Base-by-base conservation (phyloP, 495 filamentous ascomycete species). In the Glutinoglossum americanum region DNA sequence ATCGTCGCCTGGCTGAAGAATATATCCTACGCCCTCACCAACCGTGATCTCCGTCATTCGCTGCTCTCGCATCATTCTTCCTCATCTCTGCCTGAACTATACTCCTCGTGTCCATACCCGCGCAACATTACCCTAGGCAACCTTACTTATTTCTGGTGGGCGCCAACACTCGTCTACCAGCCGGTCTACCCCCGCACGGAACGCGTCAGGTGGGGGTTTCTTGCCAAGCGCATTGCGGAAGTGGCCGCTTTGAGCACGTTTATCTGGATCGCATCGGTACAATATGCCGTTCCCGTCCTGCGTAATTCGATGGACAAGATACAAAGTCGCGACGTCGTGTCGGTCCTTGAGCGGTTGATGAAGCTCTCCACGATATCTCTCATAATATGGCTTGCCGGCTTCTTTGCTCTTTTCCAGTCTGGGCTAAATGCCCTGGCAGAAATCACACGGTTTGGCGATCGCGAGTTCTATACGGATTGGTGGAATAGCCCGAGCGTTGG, bases 1-100 rank as follows among this genome's bases (percentile, higher is more conserved):
- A 81, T 96, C 64, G 89, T 98, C 35, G 88, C 95, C 45, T 95
- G 88, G 81, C 75, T 98, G 60, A 98, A 98, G 71, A 87, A 83
- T 39, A 83, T 87, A 62, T 96, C 89, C 0, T 98, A 97, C 64
- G 92, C 92, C 23, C 83, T 97, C 65, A 95, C 92, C 13, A 97
- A 97, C 69, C 83, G 92, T 56, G 92, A 98, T 66, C 80, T 98
- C 37, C 84, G 92, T 9, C 84, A 90, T 60, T 88, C 89, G 26
- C 82, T 84, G 64, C 76, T 95, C 28, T 80, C 85, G 61, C 83
- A 85, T 4, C 66, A 70, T 3, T 64, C 65, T 0, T 66, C 73
- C 1, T 75, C 78, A 1, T 73, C 79, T 9, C 67, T 94, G 0
- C 92, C 92, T 0, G 78, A 83, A 10, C 71, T 96, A 48, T 98